These are phyloP conservation scores for Triticum urartu DNA, from an alignment of 176 grass and related monocot genomes.

Conservation along the genomic window DNA sequence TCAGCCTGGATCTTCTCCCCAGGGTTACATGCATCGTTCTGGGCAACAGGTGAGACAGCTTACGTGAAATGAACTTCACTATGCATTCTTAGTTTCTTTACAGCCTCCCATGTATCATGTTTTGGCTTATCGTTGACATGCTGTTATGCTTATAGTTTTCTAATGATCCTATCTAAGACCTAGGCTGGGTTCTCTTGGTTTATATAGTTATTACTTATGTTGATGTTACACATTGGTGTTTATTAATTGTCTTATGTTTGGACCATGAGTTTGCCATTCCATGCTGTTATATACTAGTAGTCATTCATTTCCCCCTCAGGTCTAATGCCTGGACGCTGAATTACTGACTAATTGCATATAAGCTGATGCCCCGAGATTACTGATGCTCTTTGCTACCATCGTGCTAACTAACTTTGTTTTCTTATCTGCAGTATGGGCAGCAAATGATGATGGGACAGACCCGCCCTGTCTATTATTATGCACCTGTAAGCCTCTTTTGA, in stretches of 20 bases:
- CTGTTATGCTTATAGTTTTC: not conserved
- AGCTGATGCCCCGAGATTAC: too few relatives aligned
- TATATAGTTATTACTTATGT: not conserved
- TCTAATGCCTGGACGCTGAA: too few relatives aligned
- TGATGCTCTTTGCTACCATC: not conserved
- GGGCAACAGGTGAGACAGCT: slow-evolving; percentile 42
- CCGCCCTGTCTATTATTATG: slow-evolving; percentile 65
- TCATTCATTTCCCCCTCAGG: not conserved
- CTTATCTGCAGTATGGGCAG: slow-evolving; percentile 60
- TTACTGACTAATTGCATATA: too few relatives aligned
- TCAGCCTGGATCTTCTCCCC: slow-evolving; percentile 53
- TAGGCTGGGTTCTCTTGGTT: not conserved
- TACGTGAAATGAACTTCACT: slow-evolving; percentile 7
- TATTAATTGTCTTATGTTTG: not conserved
- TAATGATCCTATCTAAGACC: not conserved
- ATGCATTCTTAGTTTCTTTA: too few relatives aligned
- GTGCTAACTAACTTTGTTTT: not conserved
- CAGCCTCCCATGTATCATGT: too few relatives aligned
- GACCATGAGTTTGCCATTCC: not conserved
- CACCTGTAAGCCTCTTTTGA: slow-evolving; percentile 41
- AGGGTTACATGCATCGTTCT: slow-evolving; percentile 61
- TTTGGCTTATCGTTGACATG: not conserved
- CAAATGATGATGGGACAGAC: slow-evolving; percentile 66
- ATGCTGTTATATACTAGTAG: not conserved
- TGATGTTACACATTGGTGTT: not conserved